These are phyloP conservation scores for Clarireedia sp. DNA, from an alignment of 2,329 filamentous ascomycete genomes.

Conservation along the genomic window DNA sequence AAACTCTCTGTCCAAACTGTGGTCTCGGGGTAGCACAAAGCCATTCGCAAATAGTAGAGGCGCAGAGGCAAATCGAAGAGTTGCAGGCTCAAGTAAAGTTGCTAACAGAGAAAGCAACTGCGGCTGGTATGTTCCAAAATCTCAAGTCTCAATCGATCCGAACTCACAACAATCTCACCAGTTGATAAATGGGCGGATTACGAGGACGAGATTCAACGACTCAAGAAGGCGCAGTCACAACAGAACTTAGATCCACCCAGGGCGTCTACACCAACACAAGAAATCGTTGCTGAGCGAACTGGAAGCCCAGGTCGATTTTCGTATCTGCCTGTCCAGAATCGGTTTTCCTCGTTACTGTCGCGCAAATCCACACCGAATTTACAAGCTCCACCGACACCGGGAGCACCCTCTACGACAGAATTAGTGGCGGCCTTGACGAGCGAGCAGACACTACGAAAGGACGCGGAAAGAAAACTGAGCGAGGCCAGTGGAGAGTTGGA, in stretches of 20 bases:
- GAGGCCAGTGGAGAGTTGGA: conserved; percentile 67
- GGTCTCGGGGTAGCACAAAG: conserved; percentile 21
- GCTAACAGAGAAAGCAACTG: conserved; percentile 63
- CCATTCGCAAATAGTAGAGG: conserved; percentile 27
- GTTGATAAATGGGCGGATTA: conserved; percentile 67
- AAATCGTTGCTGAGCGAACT: conserved; percentile 29
- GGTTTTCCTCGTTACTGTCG: conserved; percentile 38
- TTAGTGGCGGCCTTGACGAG: conserved; percentile 56
- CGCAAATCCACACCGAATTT: conserved; percentile 41
- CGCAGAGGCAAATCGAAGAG: conserved; percentile 56
- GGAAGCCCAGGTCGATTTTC: conserved; percentile 22
- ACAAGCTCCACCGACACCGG: conserved; percentile 18
- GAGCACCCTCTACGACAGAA: conserved; percentile 32
- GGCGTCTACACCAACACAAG: conserved; percentile 8
- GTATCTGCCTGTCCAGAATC: conserved; percentile 27
- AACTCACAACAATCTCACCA: conserved; percentile 26
- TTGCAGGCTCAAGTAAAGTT: conserved; percentile 63
- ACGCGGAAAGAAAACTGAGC: conserved; percentile 60
- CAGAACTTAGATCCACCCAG: conserved; percentile 3
- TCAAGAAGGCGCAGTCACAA: conserved; percentile 38
- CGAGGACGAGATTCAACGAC: conserved; percentile 63
- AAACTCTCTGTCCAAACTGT: conserved; percentile 27
- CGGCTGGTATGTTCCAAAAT: conserved; percentile 39
- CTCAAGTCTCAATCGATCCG: background rate
- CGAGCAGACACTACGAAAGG: conserved; percentile 58